phyloP scores from a whole-genome alignment of 2,329 filamentous ascomycete species.

The Remersonia thermophila region DNA sequence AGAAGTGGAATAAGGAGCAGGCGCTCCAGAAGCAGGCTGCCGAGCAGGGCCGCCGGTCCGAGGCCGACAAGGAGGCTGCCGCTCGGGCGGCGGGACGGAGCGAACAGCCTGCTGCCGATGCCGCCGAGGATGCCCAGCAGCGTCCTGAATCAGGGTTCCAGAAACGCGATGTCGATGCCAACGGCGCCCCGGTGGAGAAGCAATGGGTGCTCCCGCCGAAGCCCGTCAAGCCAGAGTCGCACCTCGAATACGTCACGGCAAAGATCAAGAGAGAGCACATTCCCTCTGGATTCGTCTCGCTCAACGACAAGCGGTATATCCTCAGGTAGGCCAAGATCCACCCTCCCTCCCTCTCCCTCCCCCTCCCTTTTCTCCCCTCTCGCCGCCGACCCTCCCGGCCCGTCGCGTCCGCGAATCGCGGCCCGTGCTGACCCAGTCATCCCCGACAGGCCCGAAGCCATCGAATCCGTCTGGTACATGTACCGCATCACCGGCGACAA shows the following conservation, averaged over 20 bases:
- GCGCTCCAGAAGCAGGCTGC: constrained; percentile 14
- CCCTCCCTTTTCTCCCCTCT: not conserved
- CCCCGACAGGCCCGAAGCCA: constrained; percentile 70
- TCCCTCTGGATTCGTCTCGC: constrained; percentile 37
- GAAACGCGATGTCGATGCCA: too few relatives aligned
- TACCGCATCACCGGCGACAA: constrained; percentile 78
- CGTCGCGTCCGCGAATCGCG: too few relatives aligned
- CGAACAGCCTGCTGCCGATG: too few relatives aligned
- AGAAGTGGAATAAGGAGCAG: constrained; percentile 21
- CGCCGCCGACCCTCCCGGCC: too few relatives aligned
- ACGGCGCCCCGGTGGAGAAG: constrained; percentile 7
- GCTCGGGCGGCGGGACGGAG: too few relatives aligned
- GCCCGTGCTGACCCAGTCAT: too few relatives aligned
- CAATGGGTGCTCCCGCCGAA: constrained; percentile 16
- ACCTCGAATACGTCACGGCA: constrained; percentile 40
- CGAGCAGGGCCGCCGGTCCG: constrained; percentile 8
- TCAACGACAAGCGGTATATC: constrained; percentile 42
- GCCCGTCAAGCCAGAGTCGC: constrained; percentile 33
- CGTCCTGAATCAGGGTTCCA: not conserved
- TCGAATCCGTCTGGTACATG: constrained; percentile 81
- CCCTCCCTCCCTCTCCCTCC: constrained; percentile 10
- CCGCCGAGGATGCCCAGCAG: not conserved
- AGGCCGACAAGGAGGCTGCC: constrained; percentile 13
- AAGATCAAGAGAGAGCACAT: constrained; percentile 33
- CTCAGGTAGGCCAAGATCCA: constrained; percentile 37